Evolutionary conservation across 805 yeast genomes (phyloP).

Genomic region (Candida chauliodis): DNA sequence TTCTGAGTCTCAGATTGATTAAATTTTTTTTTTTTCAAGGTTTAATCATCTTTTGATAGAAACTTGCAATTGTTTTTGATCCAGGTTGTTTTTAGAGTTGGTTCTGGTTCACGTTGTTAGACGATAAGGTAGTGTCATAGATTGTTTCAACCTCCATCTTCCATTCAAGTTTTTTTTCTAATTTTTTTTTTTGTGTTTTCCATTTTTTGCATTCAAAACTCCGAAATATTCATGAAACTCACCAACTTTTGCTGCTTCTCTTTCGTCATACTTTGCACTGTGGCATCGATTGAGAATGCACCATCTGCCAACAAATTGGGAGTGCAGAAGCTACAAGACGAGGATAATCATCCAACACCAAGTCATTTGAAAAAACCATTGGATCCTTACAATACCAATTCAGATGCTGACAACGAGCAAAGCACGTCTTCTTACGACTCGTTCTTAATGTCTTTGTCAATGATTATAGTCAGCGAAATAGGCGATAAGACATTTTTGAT

Average conservation of each 20-base stretch:
- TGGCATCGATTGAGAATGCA: slow-evolving; percentile 4
- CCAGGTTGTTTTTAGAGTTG: no score
- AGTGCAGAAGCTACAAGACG: slow-evolving; percentile 19
- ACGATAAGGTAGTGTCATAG: no score
- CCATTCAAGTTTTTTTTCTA: no score
- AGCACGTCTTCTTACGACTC: slow-evolving; percentile 37
- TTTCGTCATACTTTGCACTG: slow-evolving; percentile 3
- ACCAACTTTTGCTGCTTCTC: slow-evolving; percentile 3
- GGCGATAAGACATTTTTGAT: slow-evolving; percentile 97
- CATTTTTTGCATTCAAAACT: background rate
- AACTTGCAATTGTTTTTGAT: no score
- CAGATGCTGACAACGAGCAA: background rate
- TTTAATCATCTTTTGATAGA: background rate
- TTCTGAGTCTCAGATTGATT: background rate
- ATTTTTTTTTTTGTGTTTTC: background rate
- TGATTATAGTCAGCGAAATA: slow-evolving; percentile 93
- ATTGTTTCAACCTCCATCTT: no score
- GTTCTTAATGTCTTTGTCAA: slow-evolving; percentile 75
- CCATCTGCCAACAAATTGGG: slow-evolving; percentile 14
- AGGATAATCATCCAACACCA: slow-evolving; percentile 29
- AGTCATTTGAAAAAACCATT: slow-evolving; percentile 18
- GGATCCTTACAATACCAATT: slow-evolving; percentile 13
- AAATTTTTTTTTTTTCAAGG: background rate
- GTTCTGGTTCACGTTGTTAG: no score
- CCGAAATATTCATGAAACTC: slow-evolving; percentile 7